Evolutionary conservation across 306 rosid genomes (phyloP), one percentile per base, ranked within the genome.

Genomic region (Ochetophila trinervis): DNA sequence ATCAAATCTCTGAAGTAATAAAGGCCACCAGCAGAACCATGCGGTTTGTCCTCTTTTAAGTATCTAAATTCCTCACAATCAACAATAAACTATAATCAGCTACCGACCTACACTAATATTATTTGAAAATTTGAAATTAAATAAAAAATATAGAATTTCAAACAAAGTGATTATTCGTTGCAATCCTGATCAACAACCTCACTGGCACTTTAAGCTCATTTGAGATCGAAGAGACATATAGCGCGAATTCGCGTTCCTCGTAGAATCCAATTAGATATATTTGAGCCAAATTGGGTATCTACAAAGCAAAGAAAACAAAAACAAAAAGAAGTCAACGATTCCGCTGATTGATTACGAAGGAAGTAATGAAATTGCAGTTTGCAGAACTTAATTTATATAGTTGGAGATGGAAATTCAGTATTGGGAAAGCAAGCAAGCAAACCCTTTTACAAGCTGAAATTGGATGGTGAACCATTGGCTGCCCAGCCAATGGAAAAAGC

Each of bases 401-500:
- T 50, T 19, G 0, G 12, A 53, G 60, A 74, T 32, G 34, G 17
- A 75, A 45, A 62, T 16, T 70, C 55, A 17, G 17, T 20, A 56
- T 55, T 16, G 40, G 34, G 30, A 20, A 57, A 57, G 6, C 20
- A 69, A 73, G 23, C 3, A 73, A 79, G 65, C 78, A 40, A 51
- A 93, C 99, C 95, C 74, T 83, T 81, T 87, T 93, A 63, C 99
- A 90, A 79, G 99, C 97, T 61, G 90, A 86, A 53, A 93, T 93
- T 27, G 95, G 97, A 66, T 93, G 99, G 52, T 87, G 88, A 75
- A 93, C 94, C 99, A 93, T 93, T 19, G 99, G 88, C 66, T 88
- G 97, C 23, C 97, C 97, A 73, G 97, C 99, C 76, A 93, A 58
- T 69, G 97, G 97, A 85, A 93, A 90, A n/a, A 93, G 96, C 55